A percentile compares a stretch with the other conserved stretches of the same genome.
Conservation (phyloP, 2,329 filamentous ascomycete species). For the Cercospora citrullina region DNA sequence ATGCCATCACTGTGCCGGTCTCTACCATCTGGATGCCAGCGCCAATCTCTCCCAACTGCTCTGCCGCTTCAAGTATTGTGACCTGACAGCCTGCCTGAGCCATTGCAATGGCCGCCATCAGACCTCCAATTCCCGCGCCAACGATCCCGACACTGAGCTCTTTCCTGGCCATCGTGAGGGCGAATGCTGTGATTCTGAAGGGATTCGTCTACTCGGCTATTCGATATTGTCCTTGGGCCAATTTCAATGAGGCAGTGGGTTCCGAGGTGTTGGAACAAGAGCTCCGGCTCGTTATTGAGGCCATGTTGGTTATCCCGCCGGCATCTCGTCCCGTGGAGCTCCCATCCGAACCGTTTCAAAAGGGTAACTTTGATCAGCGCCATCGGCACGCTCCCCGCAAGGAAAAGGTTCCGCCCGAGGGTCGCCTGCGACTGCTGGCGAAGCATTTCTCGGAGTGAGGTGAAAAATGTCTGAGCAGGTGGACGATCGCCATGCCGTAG, state of each 20-base stretch:
- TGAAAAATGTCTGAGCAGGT: neutral
- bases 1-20: constrained; percentile 34
- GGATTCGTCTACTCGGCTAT: neutral
- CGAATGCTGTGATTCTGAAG: neutral
- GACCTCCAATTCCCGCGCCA: constrained; percentile 43
- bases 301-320: neutral
- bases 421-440: neutral
- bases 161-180: constrained; percentile 11
- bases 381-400: neutral
- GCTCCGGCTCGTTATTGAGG: neutral
- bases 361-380: neutral
- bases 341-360: neutral
- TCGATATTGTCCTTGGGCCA: neutral
- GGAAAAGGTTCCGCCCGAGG: neutral
- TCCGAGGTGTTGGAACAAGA: too few species aligned
- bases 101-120: constrained; percentile 45
- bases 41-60: constrained; percentile 41
- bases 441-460: neutral
- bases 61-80: constrained; percentile 43
- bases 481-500: neutral
- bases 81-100: constrained; percentile 40
- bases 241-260: neutral
- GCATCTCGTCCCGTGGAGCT: neutral
- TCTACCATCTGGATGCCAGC: constrained; percentile 35
- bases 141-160: constrained; percentile 32